Evolutionary conservation across 2,329 filamentous ascomycete genomes (phyloP), one percentile per base, ranked within the genome.

Genomic region (Mycosphaerella sp.): DNA sequence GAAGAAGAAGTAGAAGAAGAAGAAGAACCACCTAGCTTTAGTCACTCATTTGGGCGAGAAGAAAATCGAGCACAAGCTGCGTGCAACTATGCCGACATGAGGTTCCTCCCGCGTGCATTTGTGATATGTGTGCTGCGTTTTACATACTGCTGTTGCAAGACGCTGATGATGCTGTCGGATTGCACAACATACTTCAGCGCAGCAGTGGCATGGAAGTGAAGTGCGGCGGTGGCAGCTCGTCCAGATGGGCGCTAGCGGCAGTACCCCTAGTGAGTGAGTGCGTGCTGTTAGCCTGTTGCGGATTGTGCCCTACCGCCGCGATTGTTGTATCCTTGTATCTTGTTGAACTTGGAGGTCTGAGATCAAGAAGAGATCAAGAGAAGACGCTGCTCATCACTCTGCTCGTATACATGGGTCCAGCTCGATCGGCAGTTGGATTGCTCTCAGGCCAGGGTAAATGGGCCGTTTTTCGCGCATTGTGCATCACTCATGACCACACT

Each of bases 31-130:
- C 0, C 26, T 48, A 55, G 53, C 53, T 55, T 43, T 51, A 55
- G 53, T 55, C 53, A 48, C 48, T 55, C 53, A 17, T 55, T 55
- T 43, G 44, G 44, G 43, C 39, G 26, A 46, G 53, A 51, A 55
- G 53, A 55, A 55, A 55, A 55, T 55, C 53, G 53, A 51, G 46
- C 36, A 36, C 42, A 31, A 38, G 41, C 34, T 45, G 31, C 12
- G 34, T 38, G 34, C 34, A 38, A 38, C 12, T 1, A 29, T 29
- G 3, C 3, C 26, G 26, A 29, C 26, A 6, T 29, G 26, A 29
- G 26, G 34, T 10, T 38, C 34, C 10, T 38, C 12, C 12, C 1
- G 10, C n/a, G 34, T 11, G 34, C 10, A 11, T n/a, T n/a, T 38
- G 34, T 38, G 34, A 11, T 7, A 38, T n/a, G 10, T 38, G 32